Evolutionary conservation across 1,284 basidiomycete species (phyloP).

Genomic region (Puccinia polysora): DNA sequence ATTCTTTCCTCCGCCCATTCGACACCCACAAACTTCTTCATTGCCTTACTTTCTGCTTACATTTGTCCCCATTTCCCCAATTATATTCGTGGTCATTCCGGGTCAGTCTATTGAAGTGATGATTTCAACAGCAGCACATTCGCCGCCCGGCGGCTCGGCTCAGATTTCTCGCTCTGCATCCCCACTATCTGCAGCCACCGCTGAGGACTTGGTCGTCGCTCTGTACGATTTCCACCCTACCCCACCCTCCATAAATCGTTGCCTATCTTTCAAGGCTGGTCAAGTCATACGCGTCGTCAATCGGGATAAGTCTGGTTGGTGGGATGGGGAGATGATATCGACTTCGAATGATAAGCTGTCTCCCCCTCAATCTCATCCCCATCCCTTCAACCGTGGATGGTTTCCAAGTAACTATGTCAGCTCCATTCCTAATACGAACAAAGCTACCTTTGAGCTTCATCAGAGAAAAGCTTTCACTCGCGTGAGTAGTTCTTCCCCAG

Average conservation of each 20-base stretch:
- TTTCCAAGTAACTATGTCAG: slow-evolving; percentile 72
- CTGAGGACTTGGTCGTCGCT: slow-evolving; percentile 28
- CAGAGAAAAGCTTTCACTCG: not conserved
- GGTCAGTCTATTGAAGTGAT: too few species aligned
- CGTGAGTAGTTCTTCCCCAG: not conserved
- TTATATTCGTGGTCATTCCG: too few species aligned
- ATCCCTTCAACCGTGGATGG: slow-evolving; percentile 69
- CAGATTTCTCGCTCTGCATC: not conserved
- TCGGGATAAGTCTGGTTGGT: slow-evolving; percentile 87
- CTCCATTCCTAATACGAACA: not conserved
- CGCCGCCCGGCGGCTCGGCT: too few species aligned
- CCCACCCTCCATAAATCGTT: slow-evolving; percentile 55
- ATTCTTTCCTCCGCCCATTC: too few species aligned
- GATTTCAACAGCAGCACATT: not conserved
- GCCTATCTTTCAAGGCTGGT: slow-evolving; percentile 79
- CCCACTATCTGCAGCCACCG: not conserved
- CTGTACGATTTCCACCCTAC: slow-evolving; percentile 30
- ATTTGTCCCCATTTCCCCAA: too few species aligned
- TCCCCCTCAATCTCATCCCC: not conserved
- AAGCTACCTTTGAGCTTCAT: not conserved
- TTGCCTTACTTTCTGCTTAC: too few species aligned
- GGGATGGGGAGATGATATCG: slow-evolving; percentile 88
- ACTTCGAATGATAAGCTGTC: slow-evolving; percentile 45
- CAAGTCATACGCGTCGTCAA: slow-evolving; percentile 85
- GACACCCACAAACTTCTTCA: too few species aligned